These are phyloP conservation scores for Hypomontagnella monticulosa DNA, from an alignment of 495 filamentous ascomycete species.

Conservation along the genomic window DNA sequence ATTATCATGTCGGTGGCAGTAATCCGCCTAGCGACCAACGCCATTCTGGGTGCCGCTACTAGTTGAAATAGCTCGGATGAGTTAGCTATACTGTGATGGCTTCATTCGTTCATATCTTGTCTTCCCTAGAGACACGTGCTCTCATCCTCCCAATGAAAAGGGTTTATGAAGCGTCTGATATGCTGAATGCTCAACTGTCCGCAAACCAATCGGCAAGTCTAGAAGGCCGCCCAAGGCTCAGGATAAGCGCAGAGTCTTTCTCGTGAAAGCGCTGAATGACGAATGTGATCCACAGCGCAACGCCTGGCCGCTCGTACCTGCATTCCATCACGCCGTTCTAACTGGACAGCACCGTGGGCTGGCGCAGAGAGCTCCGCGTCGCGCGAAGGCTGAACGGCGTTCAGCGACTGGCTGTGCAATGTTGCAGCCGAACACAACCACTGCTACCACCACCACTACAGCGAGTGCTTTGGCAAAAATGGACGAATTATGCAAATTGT, in stretches of 20 bases:
- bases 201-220: constrained; percentile 25
- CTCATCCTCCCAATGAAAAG: constrained; percentile 9
- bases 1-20: constrained; percentile 15
- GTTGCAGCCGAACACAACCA: constrained; percentile 47
- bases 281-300: constrained; percentile 40
- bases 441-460: constrained; percentile 12
- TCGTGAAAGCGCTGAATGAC: constrained; percentile 42
- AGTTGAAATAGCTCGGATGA: too few relatives aligned
- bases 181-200: constrained; percentile 25
- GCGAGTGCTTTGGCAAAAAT: constrained; percentile 40
- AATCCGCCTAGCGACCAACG: constrained; percentile 9
- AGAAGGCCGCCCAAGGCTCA: constrained; percentile 20
- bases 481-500: constrained; percentile 47
- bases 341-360: constrained; percentile 34
- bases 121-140: constrained; percentile 11
- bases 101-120: background rate
- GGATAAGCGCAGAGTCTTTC: constrained; percentile 32
- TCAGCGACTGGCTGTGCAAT: constrained; percentile 48
- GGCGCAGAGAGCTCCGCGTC: constrained; percentile 41
- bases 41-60: background rate
- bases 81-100: too few relatives aligned
- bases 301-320: constrained; percentile 39
- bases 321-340: constrained; percentile 40
- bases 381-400: constrained; percentile 44
- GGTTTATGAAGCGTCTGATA: constrained; percentile 15